Conservation (phyloP, 2,329 filamentous ascomycete genomes). For the Ophiostoma montium region DNA sequence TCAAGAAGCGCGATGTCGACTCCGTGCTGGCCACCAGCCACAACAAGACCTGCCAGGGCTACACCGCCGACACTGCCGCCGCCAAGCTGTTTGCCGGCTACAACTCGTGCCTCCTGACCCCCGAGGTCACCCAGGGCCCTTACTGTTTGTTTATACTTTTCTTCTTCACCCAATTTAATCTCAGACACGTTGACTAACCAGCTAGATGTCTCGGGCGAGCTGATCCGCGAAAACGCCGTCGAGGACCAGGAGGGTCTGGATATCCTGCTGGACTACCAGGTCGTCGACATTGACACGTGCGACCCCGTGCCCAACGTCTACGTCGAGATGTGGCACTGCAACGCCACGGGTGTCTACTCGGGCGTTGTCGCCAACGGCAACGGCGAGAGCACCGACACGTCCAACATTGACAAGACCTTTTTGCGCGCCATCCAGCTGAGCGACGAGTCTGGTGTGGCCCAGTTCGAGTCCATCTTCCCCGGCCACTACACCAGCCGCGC, state of each 20-base stretch:
- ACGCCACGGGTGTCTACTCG: slow-evolving; percentile 27
- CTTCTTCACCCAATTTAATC: not conserved
- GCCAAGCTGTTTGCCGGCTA: slow-evolving; percentile 27
- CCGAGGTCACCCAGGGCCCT: slow-evolving; percentile 38
- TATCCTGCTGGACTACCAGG: slow-evolving; percentile 35
- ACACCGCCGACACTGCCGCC: slow-evolving; percentile 20
- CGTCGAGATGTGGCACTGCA: slow-evolving; percentile 38
- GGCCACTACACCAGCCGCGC: slow-evolving; percentile 30
- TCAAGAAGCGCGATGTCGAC: not conserved
- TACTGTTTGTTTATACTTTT: slow-evolving; percentile 23
- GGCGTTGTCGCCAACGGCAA: slow-evolving; percentile 17
- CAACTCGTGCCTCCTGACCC: slow-evolving; percentile 34
- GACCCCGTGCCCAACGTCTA: slow-evolving; percentile 32
- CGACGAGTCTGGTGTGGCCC: slow-evolving; percentile 25
- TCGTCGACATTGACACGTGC: slow-evolving; percentile 40
- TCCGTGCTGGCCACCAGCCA: slow-evolving; percentile 35
- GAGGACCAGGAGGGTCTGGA: slow-evolving; percentile 34
- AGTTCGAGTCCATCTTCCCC: slow-evolving; percentile 29
- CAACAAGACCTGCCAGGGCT: slow-evolving; percentile 20
- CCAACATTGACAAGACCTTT: slow-evolving; percentile 25
- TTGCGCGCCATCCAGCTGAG: slow-evolving; percentile 30
- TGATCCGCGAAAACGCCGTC: slow-evolving; percentile 32
- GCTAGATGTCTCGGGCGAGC: slow-evolving; percentile 31
- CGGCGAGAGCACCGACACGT: slow-evolving; percentile 15
- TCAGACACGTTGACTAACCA: not conserved